Evolutionary conservation across 805 yeast genomes (phyloP), one percentile per base, ranked within the genome.

Genomic region (Kazachstania bromeliacearum): DNA sequence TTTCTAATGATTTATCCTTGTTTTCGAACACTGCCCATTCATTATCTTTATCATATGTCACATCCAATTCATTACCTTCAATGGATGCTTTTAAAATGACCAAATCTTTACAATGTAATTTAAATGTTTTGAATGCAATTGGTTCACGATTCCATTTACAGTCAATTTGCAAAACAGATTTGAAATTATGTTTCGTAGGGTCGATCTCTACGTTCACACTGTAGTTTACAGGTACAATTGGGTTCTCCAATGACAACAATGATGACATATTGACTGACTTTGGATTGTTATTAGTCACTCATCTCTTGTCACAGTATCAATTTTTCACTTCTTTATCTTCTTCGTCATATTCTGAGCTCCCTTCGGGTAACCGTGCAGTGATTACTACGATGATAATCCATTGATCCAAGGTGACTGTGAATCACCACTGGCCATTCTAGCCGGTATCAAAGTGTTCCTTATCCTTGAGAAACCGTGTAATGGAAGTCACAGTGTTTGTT

Each of bases 121-220:
- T 42, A 27, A 54, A 42, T 33, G 30, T 35, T 6, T 5, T 38
- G 10, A 29, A 31, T 13, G 19, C 15, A 3, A 14, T 24, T 5
- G 31, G 16, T 27, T 28, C 31, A 8, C 25, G 22, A 29, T 35
- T 31, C 25, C 14, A 14, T 17, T 29, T 38, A 7, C 21, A 23
- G 9, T 25, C 40, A 37, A 46, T 44, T 16, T 4, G 40, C 21
- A 33, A 44, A 13, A 43, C 29, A 22, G 77, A 77, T 12, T 50
- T 57, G 51, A 73, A 73, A 46, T 70, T 72, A 7, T 72, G 62
- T 53, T 67, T 69, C 13, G 46, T 37, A 36, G 68, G 75, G 50
- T 63, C 64, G 26, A 73, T 46, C 4, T 47, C 49, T 22, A 73
- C 42, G 6, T 38, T 36, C 24, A 73, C 49, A 14, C 51, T 58